phyloP scores from a whole-genome alignment of 2,329 filamentous ascomycete species.

The Lasiodiplodia gonubiensis region DNA sequence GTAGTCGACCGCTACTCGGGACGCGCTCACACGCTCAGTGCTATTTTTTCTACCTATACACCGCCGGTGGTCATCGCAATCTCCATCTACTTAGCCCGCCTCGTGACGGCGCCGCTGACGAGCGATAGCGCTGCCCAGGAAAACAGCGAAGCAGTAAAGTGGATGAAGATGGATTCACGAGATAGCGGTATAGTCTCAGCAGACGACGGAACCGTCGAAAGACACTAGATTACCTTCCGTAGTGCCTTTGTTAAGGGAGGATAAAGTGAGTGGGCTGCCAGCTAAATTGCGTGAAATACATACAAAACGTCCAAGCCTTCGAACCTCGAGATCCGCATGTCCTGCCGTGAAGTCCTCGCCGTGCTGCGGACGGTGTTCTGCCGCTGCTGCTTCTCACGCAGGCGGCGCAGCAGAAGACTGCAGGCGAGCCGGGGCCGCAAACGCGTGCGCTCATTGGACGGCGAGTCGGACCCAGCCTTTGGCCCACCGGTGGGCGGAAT shows the following conservation, averaged over 20 bases:
- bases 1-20: neutral
- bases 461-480: neutral
- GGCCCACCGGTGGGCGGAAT: conserved; percentile 14
- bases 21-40: too few relatives aligned
- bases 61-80: neutral
- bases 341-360: conserved; percentile 12
- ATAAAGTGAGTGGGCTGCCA: neutral
- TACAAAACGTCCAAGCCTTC: neutral
- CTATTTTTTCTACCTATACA: neutral
- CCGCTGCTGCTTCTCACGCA: neutral
- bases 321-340: neutral
- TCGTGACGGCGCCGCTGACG: conserved; percentile 9
- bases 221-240: conserved; percentile 9
- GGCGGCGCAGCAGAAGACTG: neutral
- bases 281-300: neutral
- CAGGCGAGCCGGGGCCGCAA: neutral
- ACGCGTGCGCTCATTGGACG: conserved; percentile 12
- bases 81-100: neutral
- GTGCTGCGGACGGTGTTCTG: conserved; percentile 19
- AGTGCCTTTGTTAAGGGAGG: conserved; percentile 13
- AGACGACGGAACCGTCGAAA: conserved; percentile 20
- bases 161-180: conserved; percentile 5
- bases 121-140: neutral
- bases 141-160: conserved; percentile 14
- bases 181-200: neutral